Conservation (phyloP, 2,329 filamentous ascomycete genomes). For the Pseudocercospora fuligena region DNA sequence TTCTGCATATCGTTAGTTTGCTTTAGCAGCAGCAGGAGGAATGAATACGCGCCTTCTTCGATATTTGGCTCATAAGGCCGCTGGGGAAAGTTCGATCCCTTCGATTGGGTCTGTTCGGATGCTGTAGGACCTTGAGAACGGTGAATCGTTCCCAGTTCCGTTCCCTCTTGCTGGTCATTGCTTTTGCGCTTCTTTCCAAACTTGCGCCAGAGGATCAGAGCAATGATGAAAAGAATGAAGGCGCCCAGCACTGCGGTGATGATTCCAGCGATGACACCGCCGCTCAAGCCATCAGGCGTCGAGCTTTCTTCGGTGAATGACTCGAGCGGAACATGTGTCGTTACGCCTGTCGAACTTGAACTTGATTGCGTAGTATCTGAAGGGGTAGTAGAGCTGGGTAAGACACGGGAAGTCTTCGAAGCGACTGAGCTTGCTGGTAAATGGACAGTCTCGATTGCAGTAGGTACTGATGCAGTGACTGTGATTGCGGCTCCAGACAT, state of each 20-base stretch:
- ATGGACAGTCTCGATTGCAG: background rate
- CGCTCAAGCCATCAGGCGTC: background rate
- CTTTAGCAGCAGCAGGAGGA: background rate
- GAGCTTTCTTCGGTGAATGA: background rate
- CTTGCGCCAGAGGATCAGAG: background rate
- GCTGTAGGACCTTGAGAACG: background rate
- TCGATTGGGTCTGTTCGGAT: background rate
- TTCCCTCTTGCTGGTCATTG: background rate
- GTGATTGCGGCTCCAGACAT: background rate
- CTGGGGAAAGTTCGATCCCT: background rate
- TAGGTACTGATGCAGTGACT: background rate
- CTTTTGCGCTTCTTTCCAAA: background rate
- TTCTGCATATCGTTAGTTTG: background rate
- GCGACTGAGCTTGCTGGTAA: background rate
- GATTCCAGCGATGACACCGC: background rate
- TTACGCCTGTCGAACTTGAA: background rate
- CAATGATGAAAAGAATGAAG: background rate
- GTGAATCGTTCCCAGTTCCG: background rate
- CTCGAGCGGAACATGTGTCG: background rate
- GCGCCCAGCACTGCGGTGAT: background rate
- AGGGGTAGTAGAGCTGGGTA: background rate
- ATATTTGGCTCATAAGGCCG: background rate
- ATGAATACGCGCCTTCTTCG: background rate
- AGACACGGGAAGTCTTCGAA: background rate
- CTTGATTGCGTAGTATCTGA: background rate